A percentile compares a stretch with the other conserved stretches of the same genome.
Evolutionary conservation across 352 stramenopile species (phyloP).

Genomic region (Phytophthora syringae): DNA sequence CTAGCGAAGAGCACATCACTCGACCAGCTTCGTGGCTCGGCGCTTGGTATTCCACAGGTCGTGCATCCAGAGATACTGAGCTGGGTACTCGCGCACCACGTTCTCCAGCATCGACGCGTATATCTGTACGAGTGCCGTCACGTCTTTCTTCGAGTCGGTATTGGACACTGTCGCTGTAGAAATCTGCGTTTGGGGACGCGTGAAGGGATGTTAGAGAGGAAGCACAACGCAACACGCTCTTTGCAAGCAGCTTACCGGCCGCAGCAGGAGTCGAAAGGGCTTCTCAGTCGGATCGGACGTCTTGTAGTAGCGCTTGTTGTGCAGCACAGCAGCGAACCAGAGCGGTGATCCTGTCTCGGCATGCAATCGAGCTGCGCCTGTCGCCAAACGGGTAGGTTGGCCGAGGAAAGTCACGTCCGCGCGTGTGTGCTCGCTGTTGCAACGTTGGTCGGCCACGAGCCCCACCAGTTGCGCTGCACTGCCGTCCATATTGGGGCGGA

Average conservation of each 20-base stretch:
- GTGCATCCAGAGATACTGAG: constrained; percentile 69
- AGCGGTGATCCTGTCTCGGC: constrained; percentile 36
- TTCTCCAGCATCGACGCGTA: constrained; percentile 50
- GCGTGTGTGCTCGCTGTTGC: constrained; percentile 22
- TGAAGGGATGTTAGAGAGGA: background rate
- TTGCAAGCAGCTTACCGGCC: constrained; percentile 24
- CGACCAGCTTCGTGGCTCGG: background rate
- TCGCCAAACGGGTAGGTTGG: constrained; percentile 46
- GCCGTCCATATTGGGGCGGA: constrained; percentile 3
- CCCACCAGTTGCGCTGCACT: constrained; percentile 44
- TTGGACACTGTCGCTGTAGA: background rate
- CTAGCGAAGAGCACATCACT: too few relatives aligned
- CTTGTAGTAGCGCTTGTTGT: constrained; percentile 41
- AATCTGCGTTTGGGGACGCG: constrained; percentile 6
- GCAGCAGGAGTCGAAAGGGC: constrained; percentile 54
- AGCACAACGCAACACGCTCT: background rate
- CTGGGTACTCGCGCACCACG: constrained; percentile 34
- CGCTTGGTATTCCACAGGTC: constrained; percentile 46
- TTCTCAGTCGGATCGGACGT: constrained; percentile 22
- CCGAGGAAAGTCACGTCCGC: constrained; percentile 49
- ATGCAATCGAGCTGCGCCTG: constrained; percentile 50
- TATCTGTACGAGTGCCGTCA: constrained; percentile 36
- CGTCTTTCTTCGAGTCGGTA: constrained; percentile 4
- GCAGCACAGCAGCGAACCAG: constrained; percentile 56
- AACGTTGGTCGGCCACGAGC: constrained; percentile 58